These are phyloP conservation scores for Suillus discolor DNA, from an alignment of 768 basidiomycete genomes.

Conservation along the genomic window DNA sequence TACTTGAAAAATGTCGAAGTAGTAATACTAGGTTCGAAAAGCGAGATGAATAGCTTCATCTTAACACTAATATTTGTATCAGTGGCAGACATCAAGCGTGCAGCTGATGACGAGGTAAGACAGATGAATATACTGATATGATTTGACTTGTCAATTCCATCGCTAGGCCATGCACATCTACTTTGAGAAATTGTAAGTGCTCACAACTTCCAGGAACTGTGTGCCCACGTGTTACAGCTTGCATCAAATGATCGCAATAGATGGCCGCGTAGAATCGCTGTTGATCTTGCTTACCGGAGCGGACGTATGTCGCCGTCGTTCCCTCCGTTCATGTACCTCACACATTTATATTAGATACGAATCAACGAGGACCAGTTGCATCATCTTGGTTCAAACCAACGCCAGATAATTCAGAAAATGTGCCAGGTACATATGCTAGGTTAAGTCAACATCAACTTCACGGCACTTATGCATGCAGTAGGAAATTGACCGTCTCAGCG, in stretches of 20 bases:
- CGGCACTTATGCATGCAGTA: neutral
- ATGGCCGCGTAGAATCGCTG: neutral
- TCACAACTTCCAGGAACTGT: neutral
- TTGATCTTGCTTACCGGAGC: neutral
- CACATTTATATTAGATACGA: neutral
- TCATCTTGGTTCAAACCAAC: neutral
- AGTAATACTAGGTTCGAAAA: neutral
- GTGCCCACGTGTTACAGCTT: neutral
- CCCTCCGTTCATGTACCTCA: neutral
- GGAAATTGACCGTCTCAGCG: neutral
- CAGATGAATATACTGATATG: neutral
- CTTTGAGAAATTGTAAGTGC: neutral
- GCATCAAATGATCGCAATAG: neutral
- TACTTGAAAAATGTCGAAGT: neutral
- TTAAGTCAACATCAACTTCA: neutral
- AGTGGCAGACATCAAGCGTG: slow-evolving; percentile 3
- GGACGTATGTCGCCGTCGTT: neutral
- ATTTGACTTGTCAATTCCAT: neutral
- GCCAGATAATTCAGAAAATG: neutral
- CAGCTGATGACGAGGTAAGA: neutral
- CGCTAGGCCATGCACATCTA: neutral
- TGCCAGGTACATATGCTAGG: neutral
- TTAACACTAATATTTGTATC: neutral
- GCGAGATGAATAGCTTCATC: neutral
- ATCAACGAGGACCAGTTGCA: neutral